Conservation (phyloP, 805 yeast species). For the Lipomyces sp. region DNA sequence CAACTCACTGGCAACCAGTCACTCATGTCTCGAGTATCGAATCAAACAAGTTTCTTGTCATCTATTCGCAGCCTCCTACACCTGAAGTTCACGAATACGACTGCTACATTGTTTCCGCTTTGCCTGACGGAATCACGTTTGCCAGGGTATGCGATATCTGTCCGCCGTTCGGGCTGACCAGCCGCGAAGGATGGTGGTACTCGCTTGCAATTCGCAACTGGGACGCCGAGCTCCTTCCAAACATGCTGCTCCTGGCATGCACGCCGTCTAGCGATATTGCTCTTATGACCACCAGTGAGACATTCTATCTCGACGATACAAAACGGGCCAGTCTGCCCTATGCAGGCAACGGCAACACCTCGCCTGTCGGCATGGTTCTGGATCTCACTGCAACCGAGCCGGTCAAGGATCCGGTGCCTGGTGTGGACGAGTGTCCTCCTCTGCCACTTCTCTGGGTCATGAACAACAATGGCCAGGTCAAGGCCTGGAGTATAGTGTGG, state of each 20-base stretch:
- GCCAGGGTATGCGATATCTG: slow-evolving; percentile 31
- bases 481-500: slow-evolving; percentile 65
- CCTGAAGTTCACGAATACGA: slow-evolving; percentile 29
- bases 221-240: slow-evolving; percentile 20
- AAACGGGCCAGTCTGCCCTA: slow-evolving; percentile 73
- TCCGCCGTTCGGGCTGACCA: slow-evolving; percentile 35
- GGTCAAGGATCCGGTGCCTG: slow-evolving; percentile 54
- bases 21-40: slow-evolving; percentile 29
- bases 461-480: slow-evolving; percentile 59
- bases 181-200: slow-evolving; percentile 33
- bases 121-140: slow-evolving; percentile 10
- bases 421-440: slow-evolving; percentile 56
- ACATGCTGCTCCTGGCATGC: slow-evolving; percentile 50
- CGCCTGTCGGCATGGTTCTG: slow-evolving; percentile 66
- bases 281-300: slow-evolving; percentile 41
- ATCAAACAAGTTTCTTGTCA: slow-evolving; percentile 28
- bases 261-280: slow-evolving; percentile 64
- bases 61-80: slow-evolving; percentile 24
- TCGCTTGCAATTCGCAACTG: slow-evolving; percentile 28
- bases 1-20: slow-evolving; percentile 6
- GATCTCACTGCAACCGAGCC: slow-evolving; percentile 50
- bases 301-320: slow-evolving; percentile 57
- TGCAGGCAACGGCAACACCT: slow-evolving; percentile 63
- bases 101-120: slow-evolving; percentile 22
- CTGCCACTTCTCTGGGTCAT: slow-evolving; percentile 65